Percentiles rank a stretch among this genome's conserved stretches.
These are phyloP conservation scores for Scheffersomyces stipitis DNA, from an alignment of 805 yeast species.

Conservation along the genomic window DNA sequence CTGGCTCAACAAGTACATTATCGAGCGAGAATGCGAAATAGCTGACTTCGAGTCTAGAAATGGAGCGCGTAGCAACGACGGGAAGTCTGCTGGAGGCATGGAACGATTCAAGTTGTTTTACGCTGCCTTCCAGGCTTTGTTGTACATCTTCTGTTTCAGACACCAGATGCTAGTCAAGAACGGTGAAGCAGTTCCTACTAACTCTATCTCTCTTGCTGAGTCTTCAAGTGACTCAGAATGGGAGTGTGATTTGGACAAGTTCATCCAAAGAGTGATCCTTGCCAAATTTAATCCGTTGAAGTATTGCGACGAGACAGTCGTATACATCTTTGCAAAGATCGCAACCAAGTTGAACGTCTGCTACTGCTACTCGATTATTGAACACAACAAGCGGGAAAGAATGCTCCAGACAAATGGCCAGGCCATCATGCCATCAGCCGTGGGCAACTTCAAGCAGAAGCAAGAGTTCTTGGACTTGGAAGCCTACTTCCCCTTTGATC, in stretches of 20 bases:
- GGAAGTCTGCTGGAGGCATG: slow-evolving; percentile 64
- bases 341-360: slow-evolving; percentile 89
- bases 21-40: slow-evolving; percentile 84
- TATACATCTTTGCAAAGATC: slow-evolving; percentile 86
- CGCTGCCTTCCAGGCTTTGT: slow-evolving; percentile 84
- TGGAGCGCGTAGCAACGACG: slow-evolving; percentile 6
- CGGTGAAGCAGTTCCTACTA: slow-evolving; percentile 10
- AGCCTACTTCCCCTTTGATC: slow-evolving; percentile 97
- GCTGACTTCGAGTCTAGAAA: slow-evolving; percentile 33
- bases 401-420: slow-evolving; percentile 45
- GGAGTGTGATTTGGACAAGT: slow-evolving; percentile 81
- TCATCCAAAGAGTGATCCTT: slow-evolving; percentile 80
- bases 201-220: slow-evolving; percentile 18
- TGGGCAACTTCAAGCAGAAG: slow-evolving; percentile 52
- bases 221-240: slow-evolving; percentile 44
- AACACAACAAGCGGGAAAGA: slow-evolving; percentile 77
- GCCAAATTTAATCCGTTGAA: slow-evolving; percentile 92
- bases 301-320: slow-evolving; percentile 92
- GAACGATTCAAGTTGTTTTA: slow-evolving; percentile 87
- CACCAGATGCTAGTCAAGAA: slow-evolving; percentile 55
- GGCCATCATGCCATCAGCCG: slow-evolving; percentile 29
- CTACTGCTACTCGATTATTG: slow-evolving; percentile 90
- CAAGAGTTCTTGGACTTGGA: slow-evolving; percentile 87
- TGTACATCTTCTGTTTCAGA: slow-evolving; percentile 91
- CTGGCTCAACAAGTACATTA: slow-evolving; percentile 80